Base-by-base conservation (phyloP, 768 basidiomycete genomes). In the Collybia sp. region DNA sequence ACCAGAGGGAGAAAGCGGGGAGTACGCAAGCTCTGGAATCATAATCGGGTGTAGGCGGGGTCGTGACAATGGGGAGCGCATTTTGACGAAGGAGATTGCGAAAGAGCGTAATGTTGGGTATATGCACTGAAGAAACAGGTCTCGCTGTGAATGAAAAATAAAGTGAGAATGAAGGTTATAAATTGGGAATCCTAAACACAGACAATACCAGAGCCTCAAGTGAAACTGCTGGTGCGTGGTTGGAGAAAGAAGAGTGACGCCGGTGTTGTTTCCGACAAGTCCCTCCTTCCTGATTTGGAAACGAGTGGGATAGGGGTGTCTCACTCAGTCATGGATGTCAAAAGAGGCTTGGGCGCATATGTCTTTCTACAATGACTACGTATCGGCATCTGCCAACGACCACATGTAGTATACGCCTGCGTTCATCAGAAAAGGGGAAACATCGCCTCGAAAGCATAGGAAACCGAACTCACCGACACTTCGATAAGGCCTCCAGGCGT, bases 321-420 rank as follows among this genome's bases (percentile, higher is more conserved):
- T 25, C 25, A 25, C 25, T 25, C 25, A 25, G 25, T 8, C 8
- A 25, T 46, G 25, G n/a, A 15, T 40, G n/a, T n/a, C n/a, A 12
- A 46, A 25, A 45, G 34, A 13, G 11, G 30, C 10, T n/a, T 46
- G 39, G 30, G 17, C 31, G 42, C 34, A 32, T 30, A 36, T 35
- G 42, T 15, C 16, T n/a, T 38, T 42, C 40, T 43, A 16, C 31
- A 44, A 10, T 19, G 42, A 31, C 30, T 34, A 44, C 17, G 44
- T 40, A 42, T 51, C 42, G 20, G 58, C 63, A 47, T 81, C 78
- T 8, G 81, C 78, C 45, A 90, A 69, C 2, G 85, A 77, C 90
- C 90, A 93, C 88, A 91, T 92, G 64, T 88, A 91, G 63, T 85
- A 91, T 17, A 88, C 85, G 43, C 77, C 85, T 86, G 25, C 6